Percentiles rank a stretch among this genome's conserved stretches.
Conservation (phyloP, 768 basidiomycete genomes). For the Podaxis sp. region DNA sequence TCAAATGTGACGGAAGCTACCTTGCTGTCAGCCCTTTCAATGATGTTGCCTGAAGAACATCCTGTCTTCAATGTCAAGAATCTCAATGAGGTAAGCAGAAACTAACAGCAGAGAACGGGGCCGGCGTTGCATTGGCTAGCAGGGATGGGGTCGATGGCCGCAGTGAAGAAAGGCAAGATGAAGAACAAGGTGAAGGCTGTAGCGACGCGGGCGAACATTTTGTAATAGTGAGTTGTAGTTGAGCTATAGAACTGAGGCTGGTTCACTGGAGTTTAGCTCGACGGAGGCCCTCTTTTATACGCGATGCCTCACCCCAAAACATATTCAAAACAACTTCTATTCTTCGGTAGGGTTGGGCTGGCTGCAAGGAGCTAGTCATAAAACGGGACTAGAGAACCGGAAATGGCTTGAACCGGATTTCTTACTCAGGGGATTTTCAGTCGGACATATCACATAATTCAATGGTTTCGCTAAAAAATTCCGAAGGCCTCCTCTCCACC, state of each 20-base stretch:
- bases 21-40: slow-evolving; percentile 6
- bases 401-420: background rate
- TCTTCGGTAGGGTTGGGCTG: background rate
- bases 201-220: slow-evolving; percentile 21
- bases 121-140: slow-evolving; percentile 30
- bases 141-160: slow-evolving; percentile 14
- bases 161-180: slow-evolving; percentile 18
- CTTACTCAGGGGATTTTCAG: background rate
- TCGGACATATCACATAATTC: background rate
- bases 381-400: background rate
- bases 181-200: slow-evolving; percentile 17
- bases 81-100: background rate
- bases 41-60: slow-evolving; percentile 16
- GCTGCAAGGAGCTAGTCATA: background rate
- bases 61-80: background rate
- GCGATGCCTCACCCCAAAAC: background rate
- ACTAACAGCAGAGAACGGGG: slow-evolving; percentile 23
- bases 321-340: background rate
- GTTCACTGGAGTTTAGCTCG: background rate
- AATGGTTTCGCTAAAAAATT: background rate
- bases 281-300: background rate
- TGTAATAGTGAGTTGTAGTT: slow-evolving; percentile 14
- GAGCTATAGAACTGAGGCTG: background rate
- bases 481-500: background rate
- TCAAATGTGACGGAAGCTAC: too few relatives aligned